phyloP scores from a whole-genome alignment of 306 rosid genomes.

The Abrus pulchellus region DNA sequence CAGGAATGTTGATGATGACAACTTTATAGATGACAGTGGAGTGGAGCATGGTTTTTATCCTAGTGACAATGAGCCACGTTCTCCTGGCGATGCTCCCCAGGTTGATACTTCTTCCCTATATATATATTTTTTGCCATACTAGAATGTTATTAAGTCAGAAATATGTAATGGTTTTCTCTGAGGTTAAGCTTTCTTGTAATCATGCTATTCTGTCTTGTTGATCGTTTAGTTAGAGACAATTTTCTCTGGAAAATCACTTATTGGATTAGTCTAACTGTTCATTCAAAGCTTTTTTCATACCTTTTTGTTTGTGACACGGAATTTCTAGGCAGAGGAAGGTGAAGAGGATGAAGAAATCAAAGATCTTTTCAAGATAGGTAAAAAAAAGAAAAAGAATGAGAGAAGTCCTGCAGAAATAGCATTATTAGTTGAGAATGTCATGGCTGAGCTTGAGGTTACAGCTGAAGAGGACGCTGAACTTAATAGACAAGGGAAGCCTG shows the following conservation, averaged over 20 bases:
- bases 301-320: constrained; percentile 26
- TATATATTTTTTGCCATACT: background rate
- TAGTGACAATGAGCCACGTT: constrained; percentile 71
- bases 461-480: constrained; percentile 96
- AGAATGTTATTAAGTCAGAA: background rate
- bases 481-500: constrained; percentile 86
- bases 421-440: constrained; percentile 87
- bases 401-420: constrained; percentile 95
- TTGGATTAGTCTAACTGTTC: constrained; percentile 7
- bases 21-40: constrained; percentile 94
- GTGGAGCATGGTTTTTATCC: constrained; percentile 81
- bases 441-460: constrained; percentile 98
- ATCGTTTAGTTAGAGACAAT: background rate
- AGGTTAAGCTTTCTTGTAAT: background rate
- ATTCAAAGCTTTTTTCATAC: constrained; percentile 26
- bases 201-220: background rate
- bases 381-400: constrained; percentile 86
- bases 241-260: background rate
- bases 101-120: constrained; percentile 48
- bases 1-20: constrained; percentile 87
- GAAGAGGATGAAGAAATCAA: constrained; percentile 87
- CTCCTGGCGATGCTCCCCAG: constrained; percentile 88
- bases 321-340: constrained; percentile 88
- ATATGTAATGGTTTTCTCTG: constrained; percentile 2
- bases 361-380: constrained; percentile 80